phyloP scores from a whole-genome alignment of 345 rosid species.

The Rubroshorea leprosula region DNA sequence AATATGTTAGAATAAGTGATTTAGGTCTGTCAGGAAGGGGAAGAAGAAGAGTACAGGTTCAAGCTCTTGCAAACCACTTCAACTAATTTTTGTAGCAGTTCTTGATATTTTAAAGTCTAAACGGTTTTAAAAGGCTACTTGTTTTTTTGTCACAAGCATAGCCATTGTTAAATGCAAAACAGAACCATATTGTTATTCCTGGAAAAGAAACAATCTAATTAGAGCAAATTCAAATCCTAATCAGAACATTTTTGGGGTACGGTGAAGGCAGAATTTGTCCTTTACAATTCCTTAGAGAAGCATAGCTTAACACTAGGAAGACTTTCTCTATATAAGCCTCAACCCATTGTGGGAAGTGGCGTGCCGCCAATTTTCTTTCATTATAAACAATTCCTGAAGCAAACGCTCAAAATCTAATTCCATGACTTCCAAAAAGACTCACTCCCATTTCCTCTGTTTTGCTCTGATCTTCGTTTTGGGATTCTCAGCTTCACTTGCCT shows the following conservation, averaged over 20 bases:
- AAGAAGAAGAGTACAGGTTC: no score
- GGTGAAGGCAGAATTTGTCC: constrained; percentile 3
- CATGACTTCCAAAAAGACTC: constrained; percentile 3
- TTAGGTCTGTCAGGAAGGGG: no score
- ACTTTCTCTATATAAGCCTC: constrained; percentile 9
- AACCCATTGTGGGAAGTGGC: not conserved
- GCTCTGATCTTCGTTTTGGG: constrained; percentile 8
- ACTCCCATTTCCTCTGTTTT: not conserved
- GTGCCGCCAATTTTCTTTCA: not conserved
- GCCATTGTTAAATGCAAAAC: no score
- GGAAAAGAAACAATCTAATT: not conserved
- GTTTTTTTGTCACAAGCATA: no score
- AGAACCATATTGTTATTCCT: not conserved
- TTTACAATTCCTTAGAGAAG: not conserved
- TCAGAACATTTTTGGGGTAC: constrained; percentile 15
- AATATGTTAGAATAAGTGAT: no score
- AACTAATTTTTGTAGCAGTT: no score
- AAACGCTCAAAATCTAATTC: not conserved
- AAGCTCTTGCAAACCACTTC: no score
- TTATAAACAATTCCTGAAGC: not conserved
- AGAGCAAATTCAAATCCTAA: not conserved
- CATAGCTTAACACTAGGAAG: not conserved
- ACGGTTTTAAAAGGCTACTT: no score
- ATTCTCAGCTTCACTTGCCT: constrained; percentile 11
- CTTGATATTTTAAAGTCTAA: no score